Conservation (phyloP, 768 basidiomycete species). For the Tulasnella sp. region DNA sequence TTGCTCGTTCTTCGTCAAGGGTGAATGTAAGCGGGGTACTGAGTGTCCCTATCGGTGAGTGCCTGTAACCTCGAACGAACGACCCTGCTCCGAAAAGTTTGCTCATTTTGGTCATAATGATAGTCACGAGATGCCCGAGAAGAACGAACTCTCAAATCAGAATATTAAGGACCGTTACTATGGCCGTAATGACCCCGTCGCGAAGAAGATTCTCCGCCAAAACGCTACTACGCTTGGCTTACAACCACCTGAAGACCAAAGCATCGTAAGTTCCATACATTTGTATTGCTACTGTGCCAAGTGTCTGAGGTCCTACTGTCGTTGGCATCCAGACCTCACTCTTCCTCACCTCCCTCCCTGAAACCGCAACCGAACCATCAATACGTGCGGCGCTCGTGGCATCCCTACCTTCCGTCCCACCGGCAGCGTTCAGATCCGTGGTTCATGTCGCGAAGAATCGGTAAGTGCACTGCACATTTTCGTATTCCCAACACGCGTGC, state of each 20-base stretch:
- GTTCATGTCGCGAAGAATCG: constrained; percentile 77
- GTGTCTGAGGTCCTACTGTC: not conserved
- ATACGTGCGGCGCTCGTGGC: constrained; percentile 61
- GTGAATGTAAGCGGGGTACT: constrained; percentile 80
- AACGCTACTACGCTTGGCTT: constrained; percentile 76
- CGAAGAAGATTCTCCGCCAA: constrained; percentile 71
- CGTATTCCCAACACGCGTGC: not conserved
- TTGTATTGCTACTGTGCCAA: not conserved
- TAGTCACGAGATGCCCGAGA: constrained; percentile 80
- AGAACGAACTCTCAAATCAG: constrained; percentile 78
- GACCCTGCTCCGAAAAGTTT: not conserved
- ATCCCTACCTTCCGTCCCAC: constrained; percentile 51
- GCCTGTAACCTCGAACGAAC: not conserved
- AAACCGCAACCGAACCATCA: constrained; percentile 55
- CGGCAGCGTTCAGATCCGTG: constrained; percentile 63
- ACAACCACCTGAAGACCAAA: constrained; percentile 77
- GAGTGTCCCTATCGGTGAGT: constrained; percentile 82
- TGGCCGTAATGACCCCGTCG: constrained; percentile 88
- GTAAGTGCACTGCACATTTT: constrained; percentile 27
- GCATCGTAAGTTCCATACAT: constrained; percentile 53
- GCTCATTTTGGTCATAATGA: not conserved
- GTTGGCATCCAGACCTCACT: constrained; percentile 52
- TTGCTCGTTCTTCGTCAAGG: constrained; percentile 92
- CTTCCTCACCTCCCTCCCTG: constrained; percentile 69
- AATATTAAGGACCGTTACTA: constrained; percentile 93